Percentiles rank a stretch among this genome's conserved stretches.
phyloP scores from a whole-genome alignment of 2,329 filamentous ascomycete genomes.

The Fusarium equiseti region DNA sequence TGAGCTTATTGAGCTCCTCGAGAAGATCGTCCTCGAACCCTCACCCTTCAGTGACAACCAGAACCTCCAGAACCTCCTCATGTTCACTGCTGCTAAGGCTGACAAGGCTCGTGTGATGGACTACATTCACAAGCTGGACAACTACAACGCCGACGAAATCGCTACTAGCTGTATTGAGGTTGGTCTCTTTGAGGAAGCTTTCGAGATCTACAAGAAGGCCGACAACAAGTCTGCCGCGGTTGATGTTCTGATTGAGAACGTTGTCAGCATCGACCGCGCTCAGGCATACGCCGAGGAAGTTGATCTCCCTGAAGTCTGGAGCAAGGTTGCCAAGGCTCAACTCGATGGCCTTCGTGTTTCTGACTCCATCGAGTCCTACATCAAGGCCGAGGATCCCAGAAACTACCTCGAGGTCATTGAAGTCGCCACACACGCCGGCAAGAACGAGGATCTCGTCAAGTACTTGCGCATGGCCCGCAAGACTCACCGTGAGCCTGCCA shows the following conservation, averaged over 20 bases:
- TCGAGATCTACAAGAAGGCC: conserved; percentile 99
- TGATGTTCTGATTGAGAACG: conserved; percentile 92
- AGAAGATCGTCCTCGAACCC: conserved; percentile 99
- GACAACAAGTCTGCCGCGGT: conserved; percentile 88
- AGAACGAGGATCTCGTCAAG: conserved; percentile 97
- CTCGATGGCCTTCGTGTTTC: conserved; percentile 92
- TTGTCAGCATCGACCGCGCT: conserved; percentile 97
- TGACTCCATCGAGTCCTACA: conserved; percentile 96
- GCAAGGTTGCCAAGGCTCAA: conserved; percentile 97
- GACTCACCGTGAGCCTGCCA: conserved; percentile 90
- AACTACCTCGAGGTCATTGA: conserved; percentile 98
- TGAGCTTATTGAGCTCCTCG: conserved; percentile 95
- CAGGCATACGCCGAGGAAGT: conserved; percentile 96
- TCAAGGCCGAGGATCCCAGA: conserved; percentile 90
- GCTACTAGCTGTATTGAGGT: conserved; percentile 93
- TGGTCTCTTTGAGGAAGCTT: conserved; percentile 94
- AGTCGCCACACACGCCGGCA: conserved; percentile 92
- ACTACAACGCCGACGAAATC: conserved; percentile 93
- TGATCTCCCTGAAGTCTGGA: conserved; percentile 96
- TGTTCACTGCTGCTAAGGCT: conserved; percentile 96
- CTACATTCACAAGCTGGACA: conserved; percentile 92
- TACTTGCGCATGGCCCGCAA: conserved; percentile 97
- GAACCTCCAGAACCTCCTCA: conserved; percentile 93
- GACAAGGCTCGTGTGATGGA: conserved; percentile 96
- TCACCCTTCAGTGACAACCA: conserved; percentile 98